These are phyloP conservation scores for Trametes pubescens DNA, from an alignment of 1,284 basidiomycete species.

Conservation along the genomic window DNA sequence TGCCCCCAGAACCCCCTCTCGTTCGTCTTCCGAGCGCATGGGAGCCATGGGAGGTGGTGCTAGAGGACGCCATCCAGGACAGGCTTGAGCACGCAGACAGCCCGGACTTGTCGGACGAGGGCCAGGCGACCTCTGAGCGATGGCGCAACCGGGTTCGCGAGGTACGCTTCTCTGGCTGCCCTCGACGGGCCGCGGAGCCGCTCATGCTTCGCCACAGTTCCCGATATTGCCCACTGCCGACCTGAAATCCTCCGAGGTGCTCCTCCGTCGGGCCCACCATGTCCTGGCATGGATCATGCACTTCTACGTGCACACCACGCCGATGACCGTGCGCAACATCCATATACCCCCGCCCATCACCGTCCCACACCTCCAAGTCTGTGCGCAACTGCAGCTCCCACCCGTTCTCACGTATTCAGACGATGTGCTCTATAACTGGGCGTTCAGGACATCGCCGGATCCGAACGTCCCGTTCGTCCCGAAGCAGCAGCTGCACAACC, in stretches of 20 bases:
- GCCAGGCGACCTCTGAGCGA: constrained; percentile 53
- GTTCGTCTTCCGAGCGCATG: constrained; percentile 66
- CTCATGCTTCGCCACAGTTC: constrained; percentile 44
- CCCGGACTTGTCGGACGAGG: constrained; percentile 50
- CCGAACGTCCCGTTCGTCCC: constrained; percentile 38
- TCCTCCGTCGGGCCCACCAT: constrained; percentile 84
- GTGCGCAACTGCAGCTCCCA: constrained; percentile 81
- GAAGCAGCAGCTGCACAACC: constrained; percentile 56
- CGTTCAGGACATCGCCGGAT: constrained; percentile 47
- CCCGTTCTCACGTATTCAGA: constrained; percentile 95
- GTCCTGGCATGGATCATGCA: constrained; percentile 89
- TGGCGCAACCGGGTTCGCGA: constrained; percentile 73
- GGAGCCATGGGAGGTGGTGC: constrained; percentile 75
- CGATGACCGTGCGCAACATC: constrained; percentile 56
- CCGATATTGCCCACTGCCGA: constrained; percentile 58
- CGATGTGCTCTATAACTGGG: constrained; percentile 94
- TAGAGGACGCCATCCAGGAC: constrained; percentile 59
- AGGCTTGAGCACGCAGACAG: constrained; percentile 67
- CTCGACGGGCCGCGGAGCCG: not conserved
- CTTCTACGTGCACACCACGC: constrained; percentile 86
- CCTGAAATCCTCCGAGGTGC: constrained; percentile 65
- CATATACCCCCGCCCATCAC: constrained; percentile 78
- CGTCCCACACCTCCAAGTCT: constrained; percentile 83
- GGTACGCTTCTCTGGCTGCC: constrained; percentile 49
- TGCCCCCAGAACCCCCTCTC: constrained; percentile 85